These are phyloP conservation scores for Penstemon eatonii DNA, from an alignment of 257 asterid genomes.

Conservation along the genomic window DNA sequence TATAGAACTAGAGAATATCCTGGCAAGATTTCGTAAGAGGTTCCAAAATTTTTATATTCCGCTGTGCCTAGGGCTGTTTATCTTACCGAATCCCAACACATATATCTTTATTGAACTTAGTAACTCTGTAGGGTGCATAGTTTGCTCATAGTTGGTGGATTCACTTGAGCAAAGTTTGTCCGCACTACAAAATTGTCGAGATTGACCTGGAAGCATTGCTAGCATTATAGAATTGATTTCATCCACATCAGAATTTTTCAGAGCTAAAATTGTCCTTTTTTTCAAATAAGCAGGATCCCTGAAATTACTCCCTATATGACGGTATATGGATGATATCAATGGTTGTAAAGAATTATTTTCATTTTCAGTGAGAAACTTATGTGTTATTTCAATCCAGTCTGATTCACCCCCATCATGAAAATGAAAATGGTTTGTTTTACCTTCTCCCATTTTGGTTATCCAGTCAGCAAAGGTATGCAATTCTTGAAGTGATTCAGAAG, in stretches of 20 bases:
- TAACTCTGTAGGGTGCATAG: neutral
- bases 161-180: no score
- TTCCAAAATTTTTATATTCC: no score
- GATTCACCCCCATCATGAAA: neutral
- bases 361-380: neutral
- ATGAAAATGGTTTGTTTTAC: no score
- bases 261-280: neutral
- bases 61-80: no score
- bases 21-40: no score
- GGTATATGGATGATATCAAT: neutral
- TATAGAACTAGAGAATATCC: no score
- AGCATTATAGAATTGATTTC: no score
- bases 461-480: neutral
- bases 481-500: no score
- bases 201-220: no score
- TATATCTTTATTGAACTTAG: neutral
- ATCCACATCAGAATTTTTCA: neutral
- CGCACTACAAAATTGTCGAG: no score
- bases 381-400: neutral
- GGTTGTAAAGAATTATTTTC: neutral
- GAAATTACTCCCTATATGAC: neutral
- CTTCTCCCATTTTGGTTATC: neutral
- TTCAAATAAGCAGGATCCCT: neutral
- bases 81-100: no score
- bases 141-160: neutral